These are phyloP conservation scores for Aspergillus uvarum DNA, from an alignment of 2,329 filamentous ascomycete genomes.

Conservation along the genomic window DNA sequence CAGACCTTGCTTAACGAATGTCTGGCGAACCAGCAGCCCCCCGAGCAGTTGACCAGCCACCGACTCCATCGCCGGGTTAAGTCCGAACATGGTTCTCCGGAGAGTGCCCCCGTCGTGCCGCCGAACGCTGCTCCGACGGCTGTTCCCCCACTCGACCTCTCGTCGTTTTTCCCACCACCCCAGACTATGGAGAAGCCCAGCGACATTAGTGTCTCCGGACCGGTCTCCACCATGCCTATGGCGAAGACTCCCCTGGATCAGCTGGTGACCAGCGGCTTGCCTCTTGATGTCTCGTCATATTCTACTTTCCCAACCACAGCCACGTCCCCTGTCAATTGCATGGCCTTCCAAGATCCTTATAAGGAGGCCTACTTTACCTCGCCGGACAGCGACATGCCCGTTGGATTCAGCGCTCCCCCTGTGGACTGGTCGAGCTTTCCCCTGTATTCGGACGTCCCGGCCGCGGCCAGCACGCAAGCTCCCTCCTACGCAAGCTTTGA, in stretches of 20 bases:
- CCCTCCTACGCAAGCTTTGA: constrained; percentile 50
- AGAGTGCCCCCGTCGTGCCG: constrained; percentile 33
- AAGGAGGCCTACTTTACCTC: constrained; percentile 45
- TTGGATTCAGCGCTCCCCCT: constrained; percentile 42
- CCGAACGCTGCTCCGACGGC: constrained; percentile 26
- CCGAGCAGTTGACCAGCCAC: constrained; percentile 31
- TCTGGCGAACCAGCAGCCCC: constrained; percentile 25
- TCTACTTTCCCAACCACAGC: constrained; percentile 36
- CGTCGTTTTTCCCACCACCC: constrained; percentile 32
- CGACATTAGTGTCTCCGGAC: constrained; percentile 20
- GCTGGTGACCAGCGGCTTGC: constrained; percentile 37
- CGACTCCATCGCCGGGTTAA: constrained; percentile 40
- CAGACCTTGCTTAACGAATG: constrained; percentile 33
- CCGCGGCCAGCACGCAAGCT: constrained; percentile 44
- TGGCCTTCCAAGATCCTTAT: constrained; percentile 40
- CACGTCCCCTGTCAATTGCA: constrained; percentile 33
- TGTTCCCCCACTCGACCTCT: constrained; percentile 31
- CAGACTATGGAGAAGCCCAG: constrained; percentile 26
- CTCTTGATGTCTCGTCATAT: constrained; percentile 41
- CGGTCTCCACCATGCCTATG: constrained; percentile 27
- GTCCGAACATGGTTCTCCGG: constrained; percentile 50
- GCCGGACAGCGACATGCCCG: constrained; percentile 43
- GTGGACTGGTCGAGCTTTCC: constrained; percentile 53
- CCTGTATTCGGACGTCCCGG: constrained; percentile 38
- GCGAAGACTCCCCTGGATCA: constrained; percentile 33